Percentiles rank a stretch among this genome's conserved stretches.
phyloP scores from a whole-genome alignment of 768 basidiomycete genomes.

The Holtermanniella nyarrowii region DNA sequence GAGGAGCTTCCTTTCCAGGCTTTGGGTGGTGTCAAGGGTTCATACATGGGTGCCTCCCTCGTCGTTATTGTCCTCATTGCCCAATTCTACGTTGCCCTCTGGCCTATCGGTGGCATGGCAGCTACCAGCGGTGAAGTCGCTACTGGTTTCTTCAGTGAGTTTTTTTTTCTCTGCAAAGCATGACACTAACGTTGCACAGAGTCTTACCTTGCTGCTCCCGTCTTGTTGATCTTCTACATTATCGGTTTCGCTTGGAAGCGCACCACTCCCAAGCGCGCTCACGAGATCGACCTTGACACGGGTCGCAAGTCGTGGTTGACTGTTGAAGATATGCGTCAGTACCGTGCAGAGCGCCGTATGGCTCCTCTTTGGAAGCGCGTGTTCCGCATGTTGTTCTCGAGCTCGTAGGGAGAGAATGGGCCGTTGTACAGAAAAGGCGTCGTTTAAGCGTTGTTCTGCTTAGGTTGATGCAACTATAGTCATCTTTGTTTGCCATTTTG shows the following conservation, averaged over 20 bases:
- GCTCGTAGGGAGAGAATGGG: neutral
- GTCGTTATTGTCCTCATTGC: conserved; percentile 48
- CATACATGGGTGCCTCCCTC: conserved; percentile 47
- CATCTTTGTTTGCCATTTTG: too few species aligned
- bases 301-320: conserved; percentile 39
- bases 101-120: conserved; percentile 28
- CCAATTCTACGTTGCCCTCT: conserved; percentile 40
- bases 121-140: conserved; percentile 12
- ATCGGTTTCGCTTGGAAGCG: conserved; percentile 34
- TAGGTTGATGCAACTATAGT: too few species aligned
- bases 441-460: too few species aligned
- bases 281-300: conserved; percentile 40
- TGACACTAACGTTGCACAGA: conserved; percentile 1
- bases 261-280: conserved; percentile 20
- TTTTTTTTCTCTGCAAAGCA: neutral
- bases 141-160: conserved; percentile 33
- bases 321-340: conserved; percentile 35
- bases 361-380: conserved; percentile 29
- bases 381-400: conserved; percentile 36
- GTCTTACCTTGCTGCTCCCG: conserved; percentile 31
- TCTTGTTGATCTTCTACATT: conserved; percentile 32
- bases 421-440: neutral
- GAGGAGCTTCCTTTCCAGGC: conserved; percentile 54
- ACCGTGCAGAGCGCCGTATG: conserved; percentile 22
- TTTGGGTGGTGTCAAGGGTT: conserved; percentile 42